Evolutionary conservation across 805 yeast species (phyloP).

Genomic region (Debaryomyces hansenii): DNA sequence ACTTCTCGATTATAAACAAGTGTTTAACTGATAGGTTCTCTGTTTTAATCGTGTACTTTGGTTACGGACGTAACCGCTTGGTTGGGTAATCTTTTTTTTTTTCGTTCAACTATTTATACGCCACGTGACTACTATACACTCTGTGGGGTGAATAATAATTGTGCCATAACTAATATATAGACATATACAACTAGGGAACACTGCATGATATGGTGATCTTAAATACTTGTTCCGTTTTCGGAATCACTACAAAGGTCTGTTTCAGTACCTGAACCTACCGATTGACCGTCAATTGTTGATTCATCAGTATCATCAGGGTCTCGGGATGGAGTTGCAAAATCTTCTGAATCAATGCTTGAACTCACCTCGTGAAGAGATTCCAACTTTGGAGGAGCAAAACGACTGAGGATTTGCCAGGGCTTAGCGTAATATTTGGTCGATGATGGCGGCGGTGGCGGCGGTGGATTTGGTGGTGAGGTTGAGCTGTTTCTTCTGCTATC

Average conservation of each 20-base stretch:
- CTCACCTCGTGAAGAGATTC: slow-evolving; percentile 11
- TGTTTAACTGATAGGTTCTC: too few relatives aligned
- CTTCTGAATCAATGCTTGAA: slow-evolving; percentile 17
- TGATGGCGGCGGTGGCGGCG: slow-evolving; percentile 1
- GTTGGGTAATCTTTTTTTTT: too few relatives aligned
- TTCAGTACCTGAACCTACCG: background rate
- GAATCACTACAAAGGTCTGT: background rate
- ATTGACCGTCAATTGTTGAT: slow-evolving; percentile 1
- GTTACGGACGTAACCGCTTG: too few relatives aligned
- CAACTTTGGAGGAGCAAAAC: slow-evolving; percentile 9
- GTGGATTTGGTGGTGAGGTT: background rate
- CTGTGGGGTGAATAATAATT: too few relatives aligned
- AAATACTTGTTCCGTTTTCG: background rate
- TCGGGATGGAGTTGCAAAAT: slow-evolving; percentile 6
- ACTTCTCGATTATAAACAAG: too few relatives aligned
- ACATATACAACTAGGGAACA: too few relatives aligned
- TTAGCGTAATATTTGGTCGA: slow-evolving; percentile 10
- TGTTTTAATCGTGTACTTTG: too few relatives aligned
- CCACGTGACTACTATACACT: background rate
- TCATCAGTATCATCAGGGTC: background rate
- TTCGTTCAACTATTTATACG: too few relatives aligned
- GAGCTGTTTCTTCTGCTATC: background rate
- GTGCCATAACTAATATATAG: too few relatives aligned
- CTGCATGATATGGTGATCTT: too few relatives aligned
- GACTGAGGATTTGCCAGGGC: slow-evolving; percentile 27